Evolutionary conservation across 352 stramenopile species (phyloP), one percentile per base, ranked within the genome.

Genomic region (Phytophthora meadii): DNA sequence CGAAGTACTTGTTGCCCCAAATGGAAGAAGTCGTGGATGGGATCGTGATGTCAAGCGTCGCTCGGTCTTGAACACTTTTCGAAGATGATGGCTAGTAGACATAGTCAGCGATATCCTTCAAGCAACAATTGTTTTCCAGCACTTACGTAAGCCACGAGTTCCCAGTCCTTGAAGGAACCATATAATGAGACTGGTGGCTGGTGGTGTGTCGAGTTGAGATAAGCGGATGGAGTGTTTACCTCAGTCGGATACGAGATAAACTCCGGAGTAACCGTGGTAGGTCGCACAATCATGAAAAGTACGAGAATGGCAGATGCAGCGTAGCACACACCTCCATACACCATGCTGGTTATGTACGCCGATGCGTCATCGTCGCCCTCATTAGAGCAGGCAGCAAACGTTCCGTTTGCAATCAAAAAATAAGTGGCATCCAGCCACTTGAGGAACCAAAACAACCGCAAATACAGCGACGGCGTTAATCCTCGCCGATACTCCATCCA

Each of bases 401-500:
- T 45, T 50, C 82, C 63, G 39, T 85, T 63, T 36, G 61, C 50
- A 11, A 90, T 68, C 24, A 92, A 55, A 39, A 76, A 72, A 49
- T 74, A 81, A 5, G 82, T 79, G 1, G 64, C 57, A 15, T 77
- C 54, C 44, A 88, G 57, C 80, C 84, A 93, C 54, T 82, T 85
- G 41, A 77, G 28, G 6, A 87, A 34, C 84, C 84, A 93, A 39
- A 89, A 88, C 30, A 74, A 39, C n/a, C 82, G 81, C 42, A 93
- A 58, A 25, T 83, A 74, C 37, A 66, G 36, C 4, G 82, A 91
- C 11, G 82, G 84, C 30, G 81, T 82, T 41, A 79, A 59, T 14
- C 81, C 80, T 10, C 84, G 82, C 2, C 84, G 78, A 65, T 91
- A 88, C 45, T 90, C 84, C 82, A 93, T 93, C 84, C 84, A 93